A percentile compares a stretch with the other conserved stretches of the same genome.
Conservation (phyloP, 148 eudicot genomes). For the Silene uniflora region DNA sequence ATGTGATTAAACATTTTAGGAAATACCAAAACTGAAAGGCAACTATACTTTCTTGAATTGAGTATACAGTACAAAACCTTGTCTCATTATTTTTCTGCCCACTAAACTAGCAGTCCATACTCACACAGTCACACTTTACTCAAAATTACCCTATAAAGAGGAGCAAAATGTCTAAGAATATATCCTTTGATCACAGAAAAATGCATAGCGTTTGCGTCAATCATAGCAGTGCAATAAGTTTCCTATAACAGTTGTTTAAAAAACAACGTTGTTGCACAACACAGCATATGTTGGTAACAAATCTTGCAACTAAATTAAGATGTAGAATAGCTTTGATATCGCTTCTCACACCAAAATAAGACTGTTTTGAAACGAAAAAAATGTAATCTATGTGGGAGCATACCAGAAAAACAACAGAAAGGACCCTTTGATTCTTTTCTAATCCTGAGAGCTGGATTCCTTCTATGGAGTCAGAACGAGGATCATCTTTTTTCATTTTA, state of each 20-base stretch:
- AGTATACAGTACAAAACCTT: neutral
- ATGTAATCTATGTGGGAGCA: slow-evolving; percentile 15
- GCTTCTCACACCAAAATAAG: neutral
- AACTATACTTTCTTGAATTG: neutral
- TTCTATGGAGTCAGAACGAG: slow-evolving; percentile 37
- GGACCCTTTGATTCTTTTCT: slow-evolving; percentile 74
- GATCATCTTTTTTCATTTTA: slow-evolving; percentile 45
- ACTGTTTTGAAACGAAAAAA: slow-evolving; percentile 4
- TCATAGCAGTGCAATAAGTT: too few relatives aligned
- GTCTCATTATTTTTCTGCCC: neutral
- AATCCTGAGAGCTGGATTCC: slow-evolving; percentile 57
- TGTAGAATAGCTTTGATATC: neutral
- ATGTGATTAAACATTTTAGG: neutral
- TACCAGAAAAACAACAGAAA: slow-evolving; percentile 94
- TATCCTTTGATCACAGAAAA: too few relatives aligned
- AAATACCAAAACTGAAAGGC: neutral
- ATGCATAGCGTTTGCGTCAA: too few relatives aligned
- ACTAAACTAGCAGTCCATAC: neutral
- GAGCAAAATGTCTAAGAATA: too few relatives aligned
- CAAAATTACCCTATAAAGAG: too few relatives aligned
- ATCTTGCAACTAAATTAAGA: neutral
- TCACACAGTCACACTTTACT: too few relatives aligned
- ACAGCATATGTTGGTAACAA: neutral
- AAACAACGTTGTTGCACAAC: too few relatives aligned
- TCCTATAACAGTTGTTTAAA: too few relatives aligned